Evolutionary conservation across 192 early-diverging fungal genomes (phyloP).

Genomic region (Backusella liffmaniae): DNA sequence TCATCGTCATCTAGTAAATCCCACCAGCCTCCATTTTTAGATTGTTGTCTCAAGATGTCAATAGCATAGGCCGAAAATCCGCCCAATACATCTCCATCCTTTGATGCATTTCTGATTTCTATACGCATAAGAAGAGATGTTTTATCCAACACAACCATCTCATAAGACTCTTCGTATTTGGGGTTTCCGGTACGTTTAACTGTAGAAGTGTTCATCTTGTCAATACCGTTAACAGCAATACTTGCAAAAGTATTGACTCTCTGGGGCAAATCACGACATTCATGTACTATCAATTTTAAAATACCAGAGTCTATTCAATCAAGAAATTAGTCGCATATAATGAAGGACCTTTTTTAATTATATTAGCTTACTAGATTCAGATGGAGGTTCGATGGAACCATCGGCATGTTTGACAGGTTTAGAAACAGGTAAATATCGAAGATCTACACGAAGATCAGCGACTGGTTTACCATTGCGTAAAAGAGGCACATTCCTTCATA

Average conservation of each 20-base stretch:
- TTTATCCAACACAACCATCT: slow-evolving; percentile 72
- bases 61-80: slow-evolving; percentile 27
- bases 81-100: slow-evolving; percentile 35
- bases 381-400: slow-evolving; percentile 40
- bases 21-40: slow-evolving; percentile 33
- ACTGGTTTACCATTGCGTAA: slow-evolving; percentile 33
- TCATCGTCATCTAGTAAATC: slow-evolving; percentile 13
- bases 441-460: slow-evolving; percentile 32
- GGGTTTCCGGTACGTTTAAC: slow-evolving; percentile 70
- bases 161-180: slow-evolving; percentile 63
- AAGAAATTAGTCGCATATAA: neutral
- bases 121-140: slow-evolving; percentile 55
- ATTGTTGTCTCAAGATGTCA: slow-evolving; percentile 30
- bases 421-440: slow-evolving; percentile 42
- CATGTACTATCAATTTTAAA: slow-evolving; percentile 53
- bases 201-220: slow-evolving; percentile 49
- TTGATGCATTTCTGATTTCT: slow-evolving; percentile 51
- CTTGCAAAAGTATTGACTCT: slow-evolving; percentile 47
- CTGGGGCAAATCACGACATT: slow-evolving; percentile 46
- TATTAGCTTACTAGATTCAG: slow-evolving; percentile 48
- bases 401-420: slow-evolving; percentile 35
- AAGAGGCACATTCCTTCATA: slow-evolving; percentile 16
- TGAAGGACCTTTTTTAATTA: neutral
- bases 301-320: slow-evolving; percentile 55
- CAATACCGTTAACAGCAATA: slow-evolving; percentile 46